A percentile compares a stretch with the other conserved stretches of the same genome.
Conservation (phyloP, 2,329 filamentous ascomycete species). For the Albophoma yamanashiensis region DNA sequence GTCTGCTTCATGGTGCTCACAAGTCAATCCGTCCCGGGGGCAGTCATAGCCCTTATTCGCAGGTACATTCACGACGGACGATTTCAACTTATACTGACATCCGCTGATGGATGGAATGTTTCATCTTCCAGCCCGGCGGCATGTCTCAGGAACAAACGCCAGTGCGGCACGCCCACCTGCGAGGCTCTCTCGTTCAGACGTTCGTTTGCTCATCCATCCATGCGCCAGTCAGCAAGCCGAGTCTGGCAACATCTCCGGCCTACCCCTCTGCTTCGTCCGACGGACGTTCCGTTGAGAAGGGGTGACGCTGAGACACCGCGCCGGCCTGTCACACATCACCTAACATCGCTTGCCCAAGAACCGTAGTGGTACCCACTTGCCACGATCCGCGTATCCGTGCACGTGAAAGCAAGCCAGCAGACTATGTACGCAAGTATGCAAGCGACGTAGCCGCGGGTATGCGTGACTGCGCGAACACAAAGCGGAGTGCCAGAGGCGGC, state of each 20-base stretch:
- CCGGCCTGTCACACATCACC: background rate
- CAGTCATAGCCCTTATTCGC: background rate
- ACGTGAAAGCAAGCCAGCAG: background rate
- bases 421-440: background rate
- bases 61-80: background rate
- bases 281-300: background rate
- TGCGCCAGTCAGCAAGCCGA: background rate
- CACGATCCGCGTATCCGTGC: background rate
- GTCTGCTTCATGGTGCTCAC: background rate
- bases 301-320: background rate
- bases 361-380: background rate
- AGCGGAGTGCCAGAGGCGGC: background rate
- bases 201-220: background rate
- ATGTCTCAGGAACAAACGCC: conserved; percentile 2
- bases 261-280: background rate
- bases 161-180: background rate
- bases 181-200: background rate
- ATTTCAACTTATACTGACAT: background rate
- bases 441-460: background rate
- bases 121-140: background rate
- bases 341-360: background rate
- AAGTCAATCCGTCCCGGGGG: background rate
- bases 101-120: background rate
- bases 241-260: background rate
- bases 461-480: background rate